Percentiles rank a stretch among this genome's conserved stretches.
Conservation (phyloP, 2,329 filamentous ascomycete genomes). For the Hypoxylon sp. region DNA sequence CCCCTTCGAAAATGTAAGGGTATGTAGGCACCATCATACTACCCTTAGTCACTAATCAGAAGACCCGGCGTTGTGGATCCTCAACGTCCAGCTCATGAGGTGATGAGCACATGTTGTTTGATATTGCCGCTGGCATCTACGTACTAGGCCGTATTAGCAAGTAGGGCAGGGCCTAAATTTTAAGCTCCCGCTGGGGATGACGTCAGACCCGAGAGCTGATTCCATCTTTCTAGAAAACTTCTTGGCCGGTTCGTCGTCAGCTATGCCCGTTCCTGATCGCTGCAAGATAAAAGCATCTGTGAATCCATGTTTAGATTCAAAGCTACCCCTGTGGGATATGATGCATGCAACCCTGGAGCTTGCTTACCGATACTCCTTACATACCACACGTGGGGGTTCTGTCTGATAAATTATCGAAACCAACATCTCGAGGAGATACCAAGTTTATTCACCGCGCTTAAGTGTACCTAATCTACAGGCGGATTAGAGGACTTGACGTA, state of each 20-base stretch:
- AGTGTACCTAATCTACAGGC: too few relatives aligned
- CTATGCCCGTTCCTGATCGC: slow-evolving; percentile 24
- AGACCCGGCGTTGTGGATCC: slow-evolving; percentile 12
- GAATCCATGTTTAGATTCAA: slow-evolving; percentile 11
- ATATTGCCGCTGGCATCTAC: slow-evolving; percentile 12
- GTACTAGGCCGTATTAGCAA: background rate
- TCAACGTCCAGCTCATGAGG: slow-evolving; percentile 14
- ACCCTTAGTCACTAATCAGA: slow-evolving; percentile 1
- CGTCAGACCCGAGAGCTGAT: slow-evolving; percentile 25
- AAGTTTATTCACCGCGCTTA: background rate
- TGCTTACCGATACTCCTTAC: slow-evolving; percentile 4
- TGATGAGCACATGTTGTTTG: slow-evolving; percentile 13
- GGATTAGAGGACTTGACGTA: background rate
- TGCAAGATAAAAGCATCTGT: slow-evolving; percentile 20
- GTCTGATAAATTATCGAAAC: background rate
- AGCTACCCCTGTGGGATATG: slow-evolving; percentile 16
- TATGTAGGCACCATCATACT: background rate
- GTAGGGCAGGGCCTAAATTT: slow-evolving; percentile 9
- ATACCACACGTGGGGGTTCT: slow-evolving; percentile 23
- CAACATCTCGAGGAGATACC: background rate
- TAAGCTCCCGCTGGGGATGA: slow-evolving; percentile 33
- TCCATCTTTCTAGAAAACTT: slow-evolving; percentile 17
- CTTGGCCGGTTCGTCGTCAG: slow-evolving; percentile 6
- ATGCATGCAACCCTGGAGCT: slow-evolving; percentile 32
- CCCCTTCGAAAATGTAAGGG: slow-evolving; percentile 6